These are phyloP conservation scores for Tirmania nivea DNA, from an alignment of 495 filamentous ascomycete genomes.

Conservation along the genomic window DNA sequence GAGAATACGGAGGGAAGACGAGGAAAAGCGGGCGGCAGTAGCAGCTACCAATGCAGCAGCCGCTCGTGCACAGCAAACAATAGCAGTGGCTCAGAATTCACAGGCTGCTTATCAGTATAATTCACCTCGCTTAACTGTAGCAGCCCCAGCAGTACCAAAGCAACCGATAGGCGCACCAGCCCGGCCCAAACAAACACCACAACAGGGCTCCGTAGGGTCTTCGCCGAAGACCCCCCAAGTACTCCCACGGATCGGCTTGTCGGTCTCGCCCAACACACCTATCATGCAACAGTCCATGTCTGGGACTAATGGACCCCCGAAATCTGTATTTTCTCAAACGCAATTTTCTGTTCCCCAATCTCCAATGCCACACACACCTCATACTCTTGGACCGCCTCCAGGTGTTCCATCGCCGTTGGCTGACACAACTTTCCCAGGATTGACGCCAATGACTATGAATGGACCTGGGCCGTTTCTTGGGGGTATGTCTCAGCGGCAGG, in stretches of 20 bases:
- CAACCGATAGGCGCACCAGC: conserved; percentile 30
- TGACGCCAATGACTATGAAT: conserved; percentile 27
- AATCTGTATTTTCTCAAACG: conserved; percentile 19
- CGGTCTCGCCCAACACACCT: conserved; percentile 40
- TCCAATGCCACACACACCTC: conserved; percentile 22
- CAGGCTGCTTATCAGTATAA: conserved; percentile 25
- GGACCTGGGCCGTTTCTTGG: conserved; percentile 32
- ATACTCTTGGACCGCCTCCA: conserved; percentile 21
- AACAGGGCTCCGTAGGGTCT: conserved; percentile 53
- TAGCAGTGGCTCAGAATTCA: no score
- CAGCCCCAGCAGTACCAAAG: conserved; percentile 66
- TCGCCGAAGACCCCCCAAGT: conserved; percentile 41
- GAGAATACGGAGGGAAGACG: conserved; percentile 43
- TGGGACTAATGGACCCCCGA: conserved; percentile 28
- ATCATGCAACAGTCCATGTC: conserved; percentile 35
- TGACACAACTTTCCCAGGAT: conserved; percentile 19
- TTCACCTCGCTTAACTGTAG: conserved; percentile 58
- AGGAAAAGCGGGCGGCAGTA: conserved; percentile 28
- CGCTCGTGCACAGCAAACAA: conserved; percentile 25
- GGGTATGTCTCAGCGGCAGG: conserved; percentile 28
- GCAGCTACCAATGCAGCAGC: conserved; percentile 23
- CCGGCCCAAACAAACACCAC: conserved; percentile 52
- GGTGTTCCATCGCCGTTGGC: conserved; percentile 21
- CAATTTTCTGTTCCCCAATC: conserved; percentile 6
- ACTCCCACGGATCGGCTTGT: conserved; percentile 35